phyloP scores from a whole-genome alignment of 352 stramenopile genomes.

The Elongisporangium prolatum region DNA sequence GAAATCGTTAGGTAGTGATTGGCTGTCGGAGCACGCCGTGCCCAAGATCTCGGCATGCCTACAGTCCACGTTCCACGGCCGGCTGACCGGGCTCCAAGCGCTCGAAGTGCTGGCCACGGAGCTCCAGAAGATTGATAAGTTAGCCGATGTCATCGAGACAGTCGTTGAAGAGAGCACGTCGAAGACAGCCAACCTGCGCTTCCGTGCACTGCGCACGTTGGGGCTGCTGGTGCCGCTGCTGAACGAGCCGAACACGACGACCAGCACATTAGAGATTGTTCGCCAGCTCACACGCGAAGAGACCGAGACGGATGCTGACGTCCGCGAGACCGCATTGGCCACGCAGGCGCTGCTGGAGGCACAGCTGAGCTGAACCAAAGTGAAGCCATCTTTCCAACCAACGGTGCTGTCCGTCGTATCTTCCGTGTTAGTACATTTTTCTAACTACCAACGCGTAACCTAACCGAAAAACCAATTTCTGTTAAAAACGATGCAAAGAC shows the following conservation, averaged over 20 bases:
- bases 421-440: neutral
- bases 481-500: neutral
- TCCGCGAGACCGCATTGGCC: conserved; percentile 63
- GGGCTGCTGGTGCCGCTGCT: conserved; percentile 57
- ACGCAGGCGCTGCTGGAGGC: conserved; percentile 51
- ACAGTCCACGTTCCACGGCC: conserved; percentile 68
- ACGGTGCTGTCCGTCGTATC: neutral
- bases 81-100: conserved; percentile 61
- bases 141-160: conserved; percentile 53
- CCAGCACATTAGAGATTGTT: conserved; percentile 76
- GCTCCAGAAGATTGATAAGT: conserved; percentile 63
- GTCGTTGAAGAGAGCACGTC: conserved; percentile 76
- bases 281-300: conserved; percentile 50
- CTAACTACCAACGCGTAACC: neutral
- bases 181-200: conserved; percentile 78
- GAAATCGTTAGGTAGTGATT: conserved; percentile 70
- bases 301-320: conserved; percentile 66
- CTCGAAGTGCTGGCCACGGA: conserved; percentile 59
- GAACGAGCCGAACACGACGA: conserved; percentile 56
- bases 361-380: conserved; percentile 27
- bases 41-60: conserved; percentile 57
- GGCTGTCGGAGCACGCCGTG: conserved; percentile 66
- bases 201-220: conserved; percentile 72
- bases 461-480: neutral
- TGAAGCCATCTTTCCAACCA: neutral